Evolutionary conservation across 2,329 filamentous ascomycete species (phyloP), one percentile per base, ranked within the genome.

Genomic region (Colletotrichum endophyticum): DNA sequence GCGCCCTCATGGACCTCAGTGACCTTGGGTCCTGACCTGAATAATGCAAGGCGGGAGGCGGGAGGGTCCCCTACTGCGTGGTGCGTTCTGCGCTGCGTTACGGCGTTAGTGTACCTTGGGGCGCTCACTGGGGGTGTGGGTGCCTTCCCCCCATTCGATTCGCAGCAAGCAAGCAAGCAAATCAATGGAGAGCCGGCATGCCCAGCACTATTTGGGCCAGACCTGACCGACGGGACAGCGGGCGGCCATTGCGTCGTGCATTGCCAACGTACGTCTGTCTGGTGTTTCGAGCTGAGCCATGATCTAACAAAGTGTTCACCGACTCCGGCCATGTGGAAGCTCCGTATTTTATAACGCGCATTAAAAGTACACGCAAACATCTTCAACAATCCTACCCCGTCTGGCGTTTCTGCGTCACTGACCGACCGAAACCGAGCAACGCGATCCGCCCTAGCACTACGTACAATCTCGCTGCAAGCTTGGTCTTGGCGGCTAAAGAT

Each of bases 251-350:
- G 70, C 70, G 70, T 73, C 70, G 70, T 74, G 74, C 70, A 73
- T 64, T 44, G 57, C 44, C 44, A 66, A 76, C 74, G 32, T 76
- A 66, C 64, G 70, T 76, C 70, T 76, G 66, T 76, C 57, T 76
- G 70, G 64, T 76, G 74, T 76, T 76, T 76, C 74, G 74, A 69
- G 59, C 74, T 76, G 74, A 73, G 74, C 70, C 70, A 74, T 73
- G 70, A 76, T 69, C 73, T 64, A 64, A 73, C 70, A 73, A 44
- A 56, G 72, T 68, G 57, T 73, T 73, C 70, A 73, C 73, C 70
- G 73, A 76, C 73, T 76, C 70, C 64, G 64, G 70, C 64, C 61
- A 74, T 70, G 74, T 70, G 70, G 70, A 64, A 76, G 69, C 64
- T 39, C 64, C 64, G 34, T 73, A 68, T 39, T 76, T 61, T 62